Evolutionary conservation across 805 yeast species (phyloP).

Genomic region (Brettanomyces naardenensis): DNA sequence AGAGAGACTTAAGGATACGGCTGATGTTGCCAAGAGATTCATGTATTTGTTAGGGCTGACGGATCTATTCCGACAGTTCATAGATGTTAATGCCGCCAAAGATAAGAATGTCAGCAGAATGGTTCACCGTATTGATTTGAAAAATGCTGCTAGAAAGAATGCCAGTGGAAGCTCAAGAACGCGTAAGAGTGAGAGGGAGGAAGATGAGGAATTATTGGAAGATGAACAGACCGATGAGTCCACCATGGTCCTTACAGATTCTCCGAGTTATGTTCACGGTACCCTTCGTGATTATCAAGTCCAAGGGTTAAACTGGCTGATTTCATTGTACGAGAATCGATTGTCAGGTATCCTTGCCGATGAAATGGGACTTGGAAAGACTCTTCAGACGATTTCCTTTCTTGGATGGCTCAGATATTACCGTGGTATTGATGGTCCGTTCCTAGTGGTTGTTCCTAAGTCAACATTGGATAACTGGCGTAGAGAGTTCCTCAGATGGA

Average conservation of each 20-base stretch:
- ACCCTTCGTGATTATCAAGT: slow-evolving; percentile 82
- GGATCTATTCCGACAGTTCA: slow-evolving; percentile 81
- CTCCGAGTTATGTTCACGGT: slow-evolving; percentile 77
- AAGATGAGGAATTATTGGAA: slow-evolving; percentile 82
- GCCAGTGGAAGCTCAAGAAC: slow-evolving; percentile 35
- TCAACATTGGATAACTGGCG: slow-evolving; percentile 95
- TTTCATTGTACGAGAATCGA: slow-evolving; percentile 78
- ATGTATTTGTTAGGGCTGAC: slow-evolving; percentile 75
- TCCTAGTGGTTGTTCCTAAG: slow-evolving; percentile 87
- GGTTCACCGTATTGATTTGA: slow-evolving; percentile 47
- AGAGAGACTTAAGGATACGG: slow-evolving; percentile 47
- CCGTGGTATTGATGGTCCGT: slow-evolving; percentile 80
- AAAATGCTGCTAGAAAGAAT: slow-evolving; percentile 29
- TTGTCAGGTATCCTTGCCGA: slow-evolving; percentile 93
- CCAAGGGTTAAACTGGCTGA: slow-evolving; percentile 93
- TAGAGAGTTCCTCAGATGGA: slow-evolving; percentile 91
- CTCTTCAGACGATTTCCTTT: slow-evolving; percentile 89
- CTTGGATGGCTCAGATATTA: slow-evolving; percentile 79
- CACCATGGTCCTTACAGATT: slow-evolving; percentile 72
- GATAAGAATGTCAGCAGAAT: slow-evolving; percentile 64
- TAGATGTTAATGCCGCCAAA: slow-evolving; percentile 70
- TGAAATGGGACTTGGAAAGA: slow-evolving; percentile 97
- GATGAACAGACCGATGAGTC: slow-evolving; percentile 62
- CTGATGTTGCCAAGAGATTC: slow-evolving; percentile 72
- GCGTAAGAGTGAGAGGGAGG: slow-evolving; percentile 90